phyloP scores from a whole-genome alignment of 2,329 filamentous ascomycete species.

The Volutella citrinella region DNA sequence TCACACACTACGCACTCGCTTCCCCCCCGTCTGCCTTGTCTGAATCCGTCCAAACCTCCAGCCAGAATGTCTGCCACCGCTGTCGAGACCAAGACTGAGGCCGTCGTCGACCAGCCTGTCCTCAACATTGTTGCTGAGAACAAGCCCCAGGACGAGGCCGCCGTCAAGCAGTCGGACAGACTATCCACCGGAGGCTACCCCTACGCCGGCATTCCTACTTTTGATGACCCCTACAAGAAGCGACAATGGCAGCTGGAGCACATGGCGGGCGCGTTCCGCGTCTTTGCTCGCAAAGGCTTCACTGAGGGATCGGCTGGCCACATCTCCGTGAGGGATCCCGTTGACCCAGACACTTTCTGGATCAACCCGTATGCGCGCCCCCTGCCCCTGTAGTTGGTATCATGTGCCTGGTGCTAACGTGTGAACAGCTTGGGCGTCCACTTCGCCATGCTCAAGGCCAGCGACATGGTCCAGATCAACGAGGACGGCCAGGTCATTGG shows the following conservation, averaged over 20 bases:
- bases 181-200: constrained; percentile 18
- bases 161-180: not conserved
- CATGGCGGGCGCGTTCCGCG: constrained; percentile 42
- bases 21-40: not conserved
- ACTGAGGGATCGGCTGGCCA: constrained; percentile 63
- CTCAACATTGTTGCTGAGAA: not conserved
- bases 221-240: constrained; percentile 42
- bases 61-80: constrained; percentile 6
- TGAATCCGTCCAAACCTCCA: not conserved
- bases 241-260: constrained; percentile 33
- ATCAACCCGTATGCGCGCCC: constrained; percentile 48
- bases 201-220: constrained; percentile 51
- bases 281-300: constrained; percentile 43
- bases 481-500: constrained; percentile 55
- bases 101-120: not conserved
- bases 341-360: constrained; percentile 57
- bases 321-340: constrained; percentile 60
- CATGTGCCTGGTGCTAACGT: not conserved
- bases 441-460: constrained; percentile 57
- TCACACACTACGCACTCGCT: too few species aligned
- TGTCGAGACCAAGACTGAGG: too few species aligned
- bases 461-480: constrained; percentile 60
- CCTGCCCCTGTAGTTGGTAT: too few species aligned
- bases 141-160: not conserved
- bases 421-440: constrained; percentile 44